Evolutionary conservation across 2,329 filamentous ascomycete genomes (phyloP), one percentile per base, ranked within the genome.

Genomic region (Hypoxylon sp.): DNA sequence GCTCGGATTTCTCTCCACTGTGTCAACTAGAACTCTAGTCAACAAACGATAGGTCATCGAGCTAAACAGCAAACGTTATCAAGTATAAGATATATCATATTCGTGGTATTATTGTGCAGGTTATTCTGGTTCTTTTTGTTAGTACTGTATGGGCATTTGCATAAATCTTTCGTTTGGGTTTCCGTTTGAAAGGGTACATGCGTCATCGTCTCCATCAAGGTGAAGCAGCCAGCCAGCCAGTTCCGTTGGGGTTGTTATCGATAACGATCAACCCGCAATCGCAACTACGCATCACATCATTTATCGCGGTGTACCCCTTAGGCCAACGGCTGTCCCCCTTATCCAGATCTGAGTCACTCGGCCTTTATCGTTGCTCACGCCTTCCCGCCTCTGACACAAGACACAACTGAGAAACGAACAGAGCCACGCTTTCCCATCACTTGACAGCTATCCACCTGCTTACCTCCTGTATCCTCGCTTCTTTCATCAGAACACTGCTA

Each of bases 281-380:
- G 68, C 68, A 64, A 37, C 65, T 58, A 54, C 52, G 62, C 63
- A 64, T 66, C 59, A 54, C 65, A 63, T 67, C 53, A 63, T 62
- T 48, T 60, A 57, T 33, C 46, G 51, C 42, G 22, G 31, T 59
- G 56, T 58, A 65, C 54, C 56, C 47, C 19, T 63, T 66, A 52
- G 56, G 37, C 57, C 46, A 56, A 56, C 55, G 47, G 39, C 14
- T 22, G n/a, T 10, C 44, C 61, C 66, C 73, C 73, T 72, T 46
- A 57, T 57, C 64, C 46, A 44, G 11, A 10, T 71, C 72, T 77
- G 74, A 77, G 75, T 77, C 75, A 77, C 75, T 68, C 70, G 74
- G 75, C 50, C 74, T 73, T 74, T 72, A 67, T 73, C 31, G 66
- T 64, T 58, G 59, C 63, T 57, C 66, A 51, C 61, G 58, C 59